Evolutionary conservation across 148 eudicot genomes (phyloP), one percentile per base, ranked within the genome.

Genomic region (Rhododendron mucronatum): DNA sequence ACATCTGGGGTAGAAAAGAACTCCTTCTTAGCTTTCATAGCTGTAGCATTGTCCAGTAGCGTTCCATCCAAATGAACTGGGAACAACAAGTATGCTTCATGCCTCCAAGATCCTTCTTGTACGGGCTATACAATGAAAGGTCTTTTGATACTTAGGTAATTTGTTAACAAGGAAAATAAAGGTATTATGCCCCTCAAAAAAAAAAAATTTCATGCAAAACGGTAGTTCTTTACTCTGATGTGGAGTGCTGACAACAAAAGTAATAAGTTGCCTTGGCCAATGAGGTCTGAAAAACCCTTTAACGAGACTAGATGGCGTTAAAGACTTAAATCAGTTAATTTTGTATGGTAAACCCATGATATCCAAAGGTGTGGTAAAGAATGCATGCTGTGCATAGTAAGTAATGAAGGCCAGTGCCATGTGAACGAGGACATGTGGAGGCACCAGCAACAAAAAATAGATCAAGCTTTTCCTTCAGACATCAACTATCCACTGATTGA

Each of bases 71-170:
- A 85, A 88, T 94, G 96, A 77, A 92, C 95, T 16, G 99, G 99
- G 89, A 95, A 96, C 79, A 96, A 88, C 92, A 95, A 90, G 86
- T 95, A 96, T 35, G 99, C 99, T 90, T 96, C 99, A 88, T 96
- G 95, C 83, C 90, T 94, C 98, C 94, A 91, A 65, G 94, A 89
- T 89, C 90, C 93, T 86, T 95, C 96, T 86, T 88, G 98, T 83
- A 93, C 85, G 55, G 93, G 86, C 99, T 96, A 86, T 69, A n/a
- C 63, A 87, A 67, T 14, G 65, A 82, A 80, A 69, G 15, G 7
- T 78, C 28, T 47, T 67, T 81, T 5, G 84, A 84, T 67, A 78
- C 33, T 51, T 53, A 81, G 23, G 1, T 50, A 80, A 75, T 39
- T 74, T n/a, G 35, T 41, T 53, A n/a, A 39, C 3, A 67, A 61